A percentile compares a stretch with the other conserved stretches of the same genome.
phyloP scores from a whole-genome alignment of 345 rosid genomes.

The Boechera stricta region DNA sequence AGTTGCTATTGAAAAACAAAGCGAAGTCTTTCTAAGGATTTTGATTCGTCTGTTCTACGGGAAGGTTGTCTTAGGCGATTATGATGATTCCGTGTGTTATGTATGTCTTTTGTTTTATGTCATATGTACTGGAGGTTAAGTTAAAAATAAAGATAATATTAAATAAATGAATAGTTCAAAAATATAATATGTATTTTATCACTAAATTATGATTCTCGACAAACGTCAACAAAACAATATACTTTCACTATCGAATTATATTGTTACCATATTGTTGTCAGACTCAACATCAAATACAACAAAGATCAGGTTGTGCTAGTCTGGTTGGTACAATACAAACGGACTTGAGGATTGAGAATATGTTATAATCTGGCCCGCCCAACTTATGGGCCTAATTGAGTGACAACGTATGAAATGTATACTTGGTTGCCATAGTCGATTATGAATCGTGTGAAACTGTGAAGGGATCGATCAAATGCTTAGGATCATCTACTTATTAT shows the following conservation, averaged over 20 bases:
- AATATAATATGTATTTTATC: neutral
- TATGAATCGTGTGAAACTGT: no score
- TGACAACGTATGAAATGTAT: neutral
- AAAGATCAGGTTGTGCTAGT: neutral
- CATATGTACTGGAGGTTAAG: neutral
- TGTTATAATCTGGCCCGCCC: neutral
- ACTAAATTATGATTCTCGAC: neutral
- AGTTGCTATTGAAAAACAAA: constrained; percentile 61
- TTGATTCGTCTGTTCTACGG: neutral
- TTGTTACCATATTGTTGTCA: neutral
- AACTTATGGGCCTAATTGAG: neutral
- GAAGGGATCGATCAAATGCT: no score
- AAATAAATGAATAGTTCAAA: neutral
- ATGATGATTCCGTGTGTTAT: neutral
- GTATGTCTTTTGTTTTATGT: neutral
- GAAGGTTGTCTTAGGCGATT: neutral
- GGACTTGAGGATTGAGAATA: neutral
- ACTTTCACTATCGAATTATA: neutral
- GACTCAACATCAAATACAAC: neutral
- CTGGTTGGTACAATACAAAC: neutral
- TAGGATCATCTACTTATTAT: no score
- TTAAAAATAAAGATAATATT: constrained; percentile 1
- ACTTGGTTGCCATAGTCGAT: no score
- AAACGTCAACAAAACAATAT: neutral
- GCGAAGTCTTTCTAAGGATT: constrained; percentile 41